phyloP scores from a whole-genome alignment of 1,284 basidiomycete genomes.

The Waitea zeae region DNA sequence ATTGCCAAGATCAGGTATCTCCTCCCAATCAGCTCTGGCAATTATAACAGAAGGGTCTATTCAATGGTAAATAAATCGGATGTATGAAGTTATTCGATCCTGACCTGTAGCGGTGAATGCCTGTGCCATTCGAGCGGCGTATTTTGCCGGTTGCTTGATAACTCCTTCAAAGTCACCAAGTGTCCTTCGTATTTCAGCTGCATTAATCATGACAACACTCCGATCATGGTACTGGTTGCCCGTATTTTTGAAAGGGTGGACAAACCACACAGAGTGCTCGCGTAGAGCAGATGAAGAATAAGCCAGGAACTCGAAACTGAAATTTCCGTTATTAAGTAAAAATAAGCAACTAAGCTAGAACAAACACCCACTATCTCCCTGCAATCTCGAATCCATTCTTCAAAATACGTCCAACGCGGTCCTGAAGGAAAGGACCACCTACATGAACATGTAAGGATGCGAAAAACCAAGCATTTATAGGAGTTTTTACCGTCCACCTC shows the following conservation, averaged over 20 bases:
- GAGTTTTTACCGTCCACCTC: conserved; percentile 17
- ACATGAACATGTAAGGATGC: too few relatives aligned
- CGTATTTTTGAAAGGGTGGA: conserved; percentile 36
- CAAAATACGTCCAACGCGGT: conserved; percentile 45
- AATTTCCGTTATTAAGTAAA: too few relatives aligned
- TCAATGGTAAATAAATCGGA: background rate
- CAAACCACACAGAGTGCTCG: conserved; percentile 65
- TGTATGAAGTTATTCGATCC: background rate
- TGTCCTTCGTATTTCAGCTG: conserved; percentile 34
- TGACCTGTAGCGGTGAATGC: conserved; percentile 70
- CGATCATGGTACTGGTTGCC: conserved; percentile 12
- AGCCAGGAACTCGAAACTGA: conserved; percentile 51
- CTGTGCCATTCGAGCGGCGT: conserved; percentile 66
- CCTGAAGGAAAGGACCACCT: conserved; percentile 34
- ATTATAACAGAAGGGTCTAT: conserved; percentile 42
- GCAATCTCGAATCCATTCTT: conserved; percentile 52
- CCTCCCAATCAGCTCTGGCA: conserved; percentile 34
- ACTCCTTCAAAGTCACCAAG: conserved; percentile 50
- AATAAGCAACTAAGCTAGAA: background rate
- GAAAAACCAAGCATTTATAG: conserved; percentile 1
- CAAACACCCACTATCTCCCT: conserved; percentile 22
- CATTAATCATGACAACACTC: conserved; percentile 18
- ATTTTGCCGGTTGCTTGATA: conserved; percentile 49
- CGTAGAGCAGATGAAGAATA: conserved; percentile 58
- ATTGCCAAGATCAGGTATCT: conserved; percentile 31